Conservation (phyloP, 257 asterid species). For the Fraxinus anomala region DNA sequence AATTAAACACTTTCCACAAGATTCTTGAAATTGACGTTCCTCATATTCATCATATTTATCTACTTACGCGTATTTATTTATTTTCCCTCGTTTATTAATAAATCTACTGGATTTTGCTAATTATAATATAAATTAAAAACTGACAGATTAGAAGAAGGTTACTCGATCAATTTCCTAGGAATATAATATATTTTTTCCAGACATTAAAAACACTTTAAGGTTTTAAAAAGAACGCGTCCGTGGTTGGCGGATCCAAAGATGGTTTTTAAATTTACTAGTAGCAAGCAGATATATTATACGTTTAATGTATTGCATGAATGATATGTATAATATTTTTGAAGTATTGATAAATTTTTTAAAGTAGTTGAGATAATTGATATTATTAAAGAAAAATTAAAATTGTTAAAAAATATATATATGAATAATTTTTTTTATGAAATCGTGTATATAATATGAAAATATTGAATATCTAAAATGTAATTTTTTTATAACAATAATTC, state of each 20-base stretch:
- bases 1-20: not conserved
- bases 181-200: not conserved
- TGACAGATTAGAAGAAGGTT: not conserved
- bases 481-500: too few species aligned
- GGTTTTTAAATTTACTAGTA: not conserved
- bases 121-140: too few species aligned
- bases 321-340: too few species aligned
- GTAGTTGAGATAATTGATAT: too few species aligned
- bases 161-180: not conserved
- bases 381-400: too few species aligned
- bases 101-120: not conserved
- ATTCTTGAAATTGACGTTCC: not conserved
- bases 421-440: too few species aligned
- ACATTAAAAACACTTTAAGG: not conserved
- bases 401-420: too few species aligned
- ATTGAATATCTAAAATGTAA: too few species aligned
- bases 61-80: not conserved
- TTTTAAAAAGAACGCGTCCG: not conserved
- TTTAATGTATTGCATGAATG: too few species aligned
- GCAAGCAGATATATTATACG: too few species aligned
- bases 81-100: not conserved
- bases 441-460: too few species aligned
- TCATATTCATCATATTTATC: not conserved
- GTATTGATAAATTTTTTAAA: too few species aligned
- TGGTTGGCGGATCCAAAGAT: not conserved